These are phyloP conservation scores for Xylaria arbuscula DNA, from an alignment of 2,329 filamentous ascomycete species.

Conservation along the genomic window DNA sequence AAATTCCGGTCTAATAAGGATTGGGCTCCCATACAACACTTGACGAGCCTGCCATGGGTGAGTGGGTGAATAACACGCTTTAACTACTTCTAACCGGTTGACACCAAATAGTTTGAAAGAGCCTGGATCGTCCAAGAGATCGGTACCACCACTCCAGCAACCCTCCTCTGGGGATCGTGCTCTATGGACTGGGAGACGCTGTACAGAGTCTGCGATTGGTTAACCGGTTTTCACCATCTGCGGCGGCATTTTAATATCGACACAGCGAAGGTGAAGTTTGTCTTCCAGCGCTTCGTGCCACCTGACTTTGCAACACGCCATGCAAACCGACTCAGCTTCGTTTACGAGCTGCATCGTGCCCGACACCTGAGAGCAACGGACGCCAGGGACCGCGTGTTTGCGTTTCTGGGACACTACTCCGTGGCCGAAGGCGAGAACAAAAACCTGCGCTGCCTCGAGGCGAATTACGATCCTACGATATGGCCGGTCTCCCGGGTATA, in stretches of 20 bases:
- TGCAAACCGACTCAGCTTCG: constrained; percentile 16
- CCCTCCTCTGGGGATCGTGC: background rate
- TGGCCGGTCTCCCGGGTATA: background rate
- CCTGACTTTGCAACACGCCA: constrained; percentile 11
- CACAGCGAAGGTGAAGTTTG: constrained; percentile 8
- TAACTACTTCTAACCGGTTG: background rate
- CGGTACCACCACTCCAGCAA: constrained; percentile 13
- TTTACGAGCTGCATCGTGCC: constrained; percentile 19
- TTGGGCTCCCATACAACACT: background rate
- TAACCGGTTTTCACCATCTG: constrained; percentile 17
- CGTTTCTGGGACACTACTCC: constrained; percentile 21
- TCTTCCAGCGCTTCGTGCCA: constrained; percentile 19
- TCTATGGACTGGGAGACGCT: constrained; percentile 15
- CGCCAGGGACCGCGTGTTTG: constrained; percentile 21
- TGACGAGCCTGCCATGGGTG: background rate
- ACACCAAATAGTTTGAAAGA: background rate
- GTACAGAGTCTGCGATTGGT: background rate
- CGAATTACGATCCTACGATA: background rate
- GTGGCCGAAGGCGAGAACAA: background rate
- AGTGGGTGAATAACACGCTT: background rate
- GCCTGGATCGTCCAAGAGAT: constrained; percentile 23
- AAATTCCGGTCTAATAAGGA: background rate
- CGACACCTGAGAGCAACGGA: constrained; percentile 5
- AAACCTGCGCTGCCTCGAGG: background rate
- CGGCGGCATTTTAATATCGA: background rate